Base-by-base conservation (phyloP, 306 rosid genomes). In the Prosopis cineraria region DNA sequence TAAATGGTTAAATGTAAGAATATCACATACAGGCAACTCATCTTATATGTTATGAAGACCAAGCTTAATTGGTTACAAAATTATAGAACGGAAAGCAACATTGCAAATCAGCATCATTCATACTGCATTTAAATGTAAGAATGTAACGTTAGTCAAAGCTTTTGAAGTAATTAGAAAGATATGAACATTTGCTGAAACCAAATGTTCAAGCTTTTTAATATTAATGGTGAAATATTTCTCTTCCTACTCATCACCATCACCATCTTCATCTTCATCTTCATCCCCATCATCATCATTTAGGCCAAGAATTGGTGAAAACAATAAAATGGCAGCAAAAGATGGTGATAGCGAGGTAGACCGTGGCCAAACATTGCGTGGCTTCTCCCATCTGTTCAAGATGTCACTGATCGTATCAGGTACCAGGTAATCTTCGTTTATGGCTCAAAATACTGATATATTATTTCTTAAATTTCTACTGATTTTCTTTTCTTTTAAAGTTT, bases 261-360 rank as follows among this genome's bases (percentile, higher is more conserved):
- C 48, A 14, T 13, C 1, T 13, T 1, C 1, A 13, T 0, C 19
- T 1, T 3, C 0, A 3, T 0, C 7, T 6, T n/a, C n/a, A n/a
- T n/a, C n/a, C n/a, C n/a, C n/a, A n/a, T n/a, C n/a, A n/a, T n/a
- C n/a, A n/a, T n/a, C n/a, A n/a, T n/a, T n/a, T n/a, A n/a, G n/a
- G n/a, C n/a, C n/a, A n/a, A n/a, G n/a, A n/a, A n/a, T n/a, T n/a
- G n/a, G n/a, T n/a, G n/a, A n/a, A n/a, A n/a, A n/a, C n/a, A n/a
- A n/a, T n/a, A n/a, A n/a, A n/a, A n/a, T n/a, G n/a, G n/a, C n/a
- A n/a, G n/a, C n/a, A n/a, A n/a, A n/a, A n/a, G n/a, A n/a, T n/a
- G n/a, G n/a, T n/a, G n/a, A n/a, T n/a, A n/a, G n/a, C n/a, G n/a
- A n/a, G n/a, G n/a, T n/a, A n/a, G n/a, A n/a, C n/a, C n/a, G n/a